Evolutionary conservation across 306 rosid genomes (phyloP), one percentile per base, ranked within the genome.

Genomic region (Dryas alaskensis): DNA sequence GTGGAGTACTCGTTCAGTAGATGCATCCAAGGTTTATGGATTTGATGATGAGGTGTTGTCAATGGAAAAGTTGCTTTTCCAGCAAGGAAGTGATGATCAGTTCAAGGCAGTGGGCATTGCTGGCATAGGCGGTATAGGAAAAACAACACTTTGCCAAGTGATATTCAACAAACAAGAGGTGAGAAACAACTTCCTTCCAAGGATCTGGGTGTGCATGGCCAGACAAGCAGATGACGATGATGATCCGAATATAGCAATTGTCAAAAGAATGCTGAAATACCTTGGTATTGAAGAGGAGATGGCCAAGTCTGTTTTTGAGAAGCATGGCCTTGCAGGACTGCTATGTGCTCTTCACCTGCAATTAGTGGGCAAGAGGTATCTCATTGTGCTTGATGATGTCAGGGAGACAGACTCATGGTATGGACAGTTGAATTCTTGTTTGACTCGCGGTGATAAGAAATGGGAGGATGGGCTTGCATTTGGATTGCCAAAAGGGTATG

Each of bases 191-290:
- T 78, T 72, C 73, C 49, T 45, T 3, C 81, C 77, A 7, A 78
- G 81, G 77, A 72, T 72, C 59, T 78, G 81, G 81, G 77, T 78
- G 8, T 71, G 73, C 60, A 65, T 47, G 73, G 68, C 81, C 48
- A 47, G 39, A 65, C 17, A 17, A 2, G 49, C 9, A 6, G 44
- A 25, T 1, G 76, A 63, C 8, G 31, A 39, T 31, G 8, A 31
- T 17, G 50, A 12, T 70, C 46, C 19, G 1, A 37, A 58, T 14
- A 4, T 12, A 54, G 73, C 65, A 19, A 17, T 78, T 42, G 67
- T 65, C 0, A 72, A 52, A 50, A 57, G 73, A 47, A 78, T 72
- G 73, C 57, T 78, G 63, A 5, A 9, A 12, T 3, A 4, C 8
- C 77, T 78, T 13, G 81, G 81, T 55, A 61, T 78, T 42, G 77